Evolutionary conservation across 2,329 filamentous ascomycete species (phyloP), one percentile per base, ranked within the genome.

Genomic region (Colletotrichum sp.): DNA sequence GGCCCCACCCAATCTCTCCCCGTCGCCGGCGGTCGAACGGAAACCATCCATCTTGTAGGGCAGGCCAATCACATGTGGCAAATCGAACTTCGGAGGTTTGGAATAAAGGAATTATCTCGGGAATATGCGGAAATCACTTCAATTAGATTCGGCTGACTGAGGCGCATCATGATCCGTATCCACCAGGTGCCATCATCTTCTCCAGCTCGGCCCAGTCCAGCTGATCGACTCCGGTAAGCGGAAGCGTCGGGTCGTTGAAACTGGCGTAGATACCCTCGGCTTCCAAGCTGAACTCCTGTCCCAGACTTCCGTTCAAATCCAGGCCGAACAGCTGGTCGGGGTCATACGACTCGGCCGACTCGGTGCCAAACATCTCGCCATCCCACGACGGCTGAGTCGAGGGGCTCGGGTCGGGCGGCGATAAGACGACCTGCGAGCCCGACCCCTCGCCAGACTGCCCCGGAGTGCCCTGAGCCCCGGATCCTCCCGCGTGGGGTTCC

Each of bases 161-260:
- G 10, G 3, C 18, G 43, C 18, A 32, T 64, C 36, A 76, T 52
- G 74, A 74, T 15, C 74, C 74, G 10, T 69, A 69, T 3, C 70
- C 74, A 7, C 63, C 69, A 3, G 73, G 70, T 26, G 67, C 72
- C 63, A 82, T 82, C 74, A 82, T 79, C 71, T 81, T 82, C 6
- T 79, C 80, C 38, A 82, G 71, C 61, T 81, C 80, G 3, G 78
- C 79, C 81, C 81, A 82, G 26, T 82, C 81, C 43, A 81, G 66
- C 16, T 81, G 78, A 67, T 82, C 80, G 32, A 82, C 80, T n/a
- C 81, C 81, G 2, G 81, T 82, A 58, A 82, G 63, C 3, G 81
- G 81, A n/a, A 82, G 75, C 5, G 65, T 77, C 15, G 80, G 81
- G 30, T 82, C 80, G 52, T 82, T 81, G 55, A 80, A 82, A 32